A percentile compares a stretch with the other conserved stretches of the same genome.
Conservation (phyloP, 805 yeast species). For the Metschnikowia koreensis region DNA sequence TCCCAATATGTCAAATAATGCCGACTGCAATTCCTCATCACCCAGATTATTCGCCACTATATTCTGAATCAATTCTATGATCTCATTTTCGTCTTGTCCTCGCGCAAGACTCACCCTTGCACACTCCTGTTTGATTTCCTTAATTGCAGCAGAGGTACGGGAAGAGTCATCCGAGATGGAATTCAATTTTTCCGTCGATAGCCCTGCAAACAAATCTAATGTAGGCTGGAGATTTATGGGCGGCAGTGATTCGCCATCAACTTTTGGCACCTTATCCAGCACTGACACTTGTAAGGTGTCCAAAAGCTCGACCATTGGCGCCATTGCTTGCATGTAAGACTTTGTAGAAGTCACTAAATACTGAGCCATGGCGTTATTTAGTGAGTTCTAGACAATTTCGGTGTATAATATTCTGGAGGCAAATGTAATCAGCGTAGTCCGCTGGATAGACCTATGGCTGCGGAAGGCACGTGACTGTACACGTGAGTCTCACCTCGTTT, state of each 20-base stretch:
- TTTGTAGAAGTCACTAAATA: slow-evolving; percentile 59
- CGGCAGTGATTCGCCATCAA: slow-evolving; percentile 35
- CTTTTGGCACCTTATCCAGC: slow-evolving; percentile 31
- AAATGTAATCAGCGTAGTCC: not conserved
- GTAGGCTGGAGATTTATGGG: slow-evolving; percentile 29
- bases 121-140: slow-evolving; percentile 31
- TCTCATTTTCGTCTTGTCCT: slow-evolving; percentile 32
- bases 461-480: not conserved
- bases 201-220: slow-evolving; percentile 36
- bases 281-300: slow-evolving; percentile 12
- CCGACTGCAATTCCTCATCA: slow-evolving; percentile 66
- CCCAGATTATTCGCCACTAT: slow-evolving; percentile 35
- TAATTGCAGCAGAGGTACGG: slow-evolving; percentile 4
- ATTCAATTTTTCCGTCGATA: slow-evolving; percentile 33
- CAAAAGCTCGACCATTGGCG: slow-evolving; percentile 57
- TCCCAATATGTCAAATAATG: slow-evolving; percentile 78
- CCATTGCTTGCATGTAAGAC: slow-evolving; percentile 79
- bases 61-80: slow-evolving; percentile 28
- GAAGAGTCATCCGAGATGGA: not conserved
- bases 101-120: slow-evolving; percentile 32
- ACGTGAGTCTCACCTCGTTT: not conserved
- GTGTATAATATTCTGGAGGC: not conserved
- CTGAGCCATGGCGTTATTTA: slow-evolving; percentile 29
- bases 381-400: too few relatives aligned
- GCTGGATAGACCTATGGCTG: too few relatives aligned